Base-by-base conservation (phyloP, 306 rosid species). In the Cicer chorassanicum region DNA sequence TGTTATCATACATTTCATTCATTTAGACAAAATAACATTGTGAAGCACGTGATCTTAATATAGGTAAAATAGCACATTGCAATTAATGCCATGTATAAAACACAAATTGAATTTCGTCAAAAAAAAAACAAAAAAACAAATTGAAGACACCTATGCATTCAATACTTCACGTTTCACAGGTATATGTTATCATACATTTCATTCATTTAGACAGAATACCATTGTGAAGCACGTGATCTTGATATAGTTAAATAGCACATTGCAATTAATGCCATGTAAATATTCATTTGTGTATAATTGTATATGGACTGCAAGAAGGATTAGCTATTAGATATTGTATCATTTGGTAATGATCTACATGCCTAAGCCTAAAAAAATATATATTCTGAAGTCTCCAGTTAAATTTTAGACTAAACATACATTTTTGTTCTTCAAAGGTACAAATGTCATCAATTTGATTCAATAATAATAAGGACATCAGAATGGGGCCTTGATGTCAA, bases 131-230 rank as follows among this genome's bases (percentile, higher is more conserved):
- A 40, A 49, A 55, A 75, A 21, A 56, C 56, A 68, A 61, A 68
- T 65, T 43, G 21, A 80, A 49, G 57, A 57, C 61, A 65, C 18
- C 56, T 49, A 41, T 66, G 42, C 68, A 73, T 77, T 67, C 68
- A 73, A 73, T 54, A 41, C 51, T 72, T 42, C 67, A 72, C 34
- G 18, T 21, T 46, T 16, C 71, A 49, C 29, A 14, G 41, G 66
- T 50, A 56, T 29, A 63, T 65, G 54, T 7, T 24, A 56, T 72
- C 65, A 71, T 19, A 18, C 42, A 59, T 67, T 49, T 62, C 72
- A 75, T 61, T 76, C 76, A 70, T 56, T 43, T 40, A 76, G 68
- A 60, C 61, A 72, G 63, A 70, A 51, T 79, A 84, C 61, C 56
- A 73, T 6, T 19, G 55, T 15, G 53, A 48, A 78, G 71, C 74